Percentiles rank a stretch among this genome's conserved stretches.
These are phyloP conservation scores for Dendrobium huoshanense DNA, from an alignment of 106 monocot species.

Conservation along the genomic window DNA sequence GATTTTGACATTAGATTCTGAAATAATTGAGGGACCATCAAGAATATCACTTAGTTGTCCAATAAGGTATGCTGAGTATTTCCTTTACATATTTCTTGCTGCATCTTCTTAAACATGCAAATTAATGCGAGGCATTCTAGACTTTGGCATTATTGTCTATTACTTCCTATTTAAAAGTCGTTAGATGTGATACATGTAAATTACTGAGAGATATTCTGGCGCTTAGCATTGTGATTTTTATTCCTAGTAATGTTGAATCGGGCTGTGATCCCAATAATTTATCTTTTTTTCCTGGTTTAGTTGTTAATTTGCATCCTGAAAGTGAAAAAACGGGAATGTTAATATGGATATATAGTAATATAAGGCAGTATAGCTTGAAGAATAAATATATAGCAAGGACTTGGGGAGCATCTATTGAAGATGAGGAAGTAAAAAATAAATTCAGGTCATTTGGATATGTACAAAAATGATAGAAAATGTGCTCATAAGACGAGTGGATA, in stretches of 20 bases:
- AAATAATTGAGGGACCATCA: conserved; percentile 72
- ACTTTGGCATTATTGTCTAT: background rate
- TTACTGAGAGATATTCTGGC: background rate
- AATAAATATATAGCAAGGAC: background rate
- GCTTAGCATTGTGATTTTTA: background rate
- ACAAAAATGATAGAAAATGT: background rate
- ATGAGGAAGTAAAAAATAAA: background rate
- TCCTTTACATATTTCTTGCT: background rate
- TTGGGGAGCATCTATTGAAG: background rate
- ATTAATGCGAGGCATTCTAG: background rate
- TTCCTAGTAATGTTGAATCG: background rate
- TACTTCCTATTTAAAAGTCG: background rate
- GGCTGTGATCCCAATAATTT: too few relatives aligned
- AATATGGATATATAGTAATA: background rate
- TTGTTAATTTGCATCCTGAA: background rate
- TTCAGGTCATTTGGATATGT: background rate
- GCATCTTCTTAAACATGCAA: background rate
- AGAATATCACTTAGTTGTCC: conserved; percentile 73
- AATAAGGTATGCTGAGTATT: conserved; percentile 43
- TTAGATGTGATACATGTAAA: too few relatives aligned
- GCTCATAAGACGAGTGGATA: too few relatives aligned
- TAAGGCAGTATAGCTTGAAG: background rate
- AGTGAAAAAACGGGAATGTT: background rate
- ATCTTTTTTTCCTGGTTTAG: background rate
- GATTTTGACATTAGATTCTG: conserved; percentile 42